These are phyloP conservation scores for Phytophthora capsici DNA, from an alignment of 352 stramenopile genomes.

Conservation along the genomic window DNA sequence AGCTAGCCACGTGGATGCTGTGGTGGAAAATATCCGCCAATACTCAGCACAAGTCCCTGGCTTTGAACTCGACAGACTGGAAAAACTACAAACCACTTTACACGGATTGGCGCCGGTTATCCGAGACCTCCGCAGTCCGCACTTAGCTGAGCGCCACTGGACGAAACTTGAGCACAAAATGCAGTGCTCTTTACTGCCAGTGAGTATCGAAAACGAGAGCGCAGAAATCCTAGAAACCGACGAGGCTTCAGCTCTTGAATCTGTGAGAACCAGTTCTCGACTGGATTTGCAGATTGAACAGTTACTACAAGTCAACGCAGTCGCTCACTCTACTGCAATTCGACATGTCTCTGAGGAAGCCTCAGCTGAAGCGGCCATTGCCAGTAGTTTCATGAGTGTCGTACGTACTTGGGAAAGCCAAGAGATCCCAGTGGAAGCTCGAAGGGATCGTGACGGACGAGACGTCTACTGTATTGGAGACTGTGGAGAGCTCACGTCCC, in stretches of 20 bases:
- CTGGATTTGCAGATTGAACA: slow-evolving; percentile 56
- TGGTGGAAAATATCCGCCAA: slow-evolving; percentile 31
- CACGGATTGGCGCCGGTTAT: slow-evolving; percentile 60
- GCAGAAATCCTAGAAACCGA: neutral
- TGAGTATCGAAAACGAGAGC: neutral
- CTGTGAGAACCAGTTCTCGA: neutral
- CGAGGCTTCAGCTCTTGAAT: too few species aligned
- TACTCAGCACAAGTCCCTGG: slow-evolving; percentile 6
- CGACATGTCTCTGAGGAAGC: slow-evolving; percentile 78
- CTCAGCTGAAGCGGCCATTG: slow-evolving; percentile 65
- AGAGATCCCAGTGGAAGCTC: slow-evolving; percentile 51
- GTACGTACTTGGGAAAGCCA: slow-evolving; percentile 63
- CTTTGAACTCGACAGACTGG: slow-evolving; percentile 46
- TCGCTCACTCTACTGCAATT: slow-evolving; percentile 48
- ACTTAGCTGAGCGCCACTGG: slow-evolving; percentile 71
- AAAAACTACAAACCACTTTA: slow-evolving; percentile 48
- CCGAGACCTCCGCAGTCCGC: slow-evolving; percentile 64
- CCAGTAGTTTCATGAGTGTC: slow-evolving; percentile 64
- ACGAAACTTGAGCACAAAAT: slow-evolving; percentile 78
- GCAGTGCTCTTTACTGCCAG: slow-evolving; percentile 44
- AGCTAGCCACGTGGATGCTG: slow-evolving; percentile 25
- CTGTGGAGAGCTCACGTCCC: slow-evolving; percentile 53
- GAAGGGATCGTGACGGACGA: slow-evolving; percentile 68
- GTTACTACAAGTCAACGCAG: slow-evolving; percentile 55
- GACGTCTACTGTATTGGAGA: slow-evolving; percentile 65